Evolutionary conservation across 2,329 filamentous ascomycete species (phyloP).

Genomic region (Monosporascus sp.): DNA sequence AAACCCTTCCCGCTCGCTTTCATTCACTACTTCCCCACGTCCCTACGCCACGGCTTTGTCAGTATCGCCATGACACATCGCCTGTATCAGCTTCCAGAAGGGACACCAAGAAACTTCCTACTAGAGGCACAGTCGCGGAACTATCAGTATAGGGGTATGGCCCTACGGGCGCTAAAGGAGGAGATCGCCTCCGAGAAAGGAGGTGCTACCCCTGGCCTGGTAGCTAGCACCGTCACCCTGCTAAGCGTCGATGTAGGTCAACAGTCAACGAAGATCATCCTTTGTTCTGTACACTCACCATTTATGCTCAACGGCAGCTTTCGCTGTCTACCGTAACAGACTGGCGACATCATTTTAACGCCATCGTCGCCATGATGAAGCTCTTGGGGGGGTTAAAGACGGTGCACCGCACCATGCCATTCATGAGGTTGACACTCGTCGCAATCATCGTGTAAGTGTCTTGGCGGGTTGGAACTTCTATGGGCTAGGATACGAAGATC

Average conservation of each 20-base stretch:
- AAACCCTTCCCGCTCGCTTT: slow-evolving; percentile 6
- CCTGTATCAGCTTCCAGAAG: slow-evolving; percentile 9
- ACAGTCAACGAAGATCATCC: no score
- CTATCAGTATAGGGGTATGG: slow-evolving; percentile 21
- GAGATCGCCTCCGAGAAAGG: slow-evolving; percentile 17
- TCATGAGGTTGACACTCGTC: slow-evolving; percentile 6
- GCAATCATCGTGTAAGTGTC: slow-evolving; percentile 21
- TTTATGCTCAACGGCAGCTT: not conserved
- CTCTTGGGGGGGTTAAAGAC: slow-evolving; percentile 23
- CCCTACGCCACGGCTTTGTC: slow-evolving; percentile 14
- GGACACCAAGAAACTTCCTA: slow-evolving; percentile 1
- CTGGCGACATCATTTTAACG: slow-evolving; percentile 27
- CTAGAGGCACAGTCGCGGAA: slow-evolving; percentile 6
- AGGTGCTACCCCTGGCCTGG: slow-evolving; percentile 16
- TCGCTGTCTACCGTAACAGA: slow-evolving; percentile 4
- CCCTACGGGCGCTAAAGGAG: slow-evolving; percentile 23
- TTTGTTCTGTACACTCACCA: no score
- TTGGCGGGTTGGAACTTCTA: not conserved
- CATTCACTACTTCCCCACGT: slow-evolving; percentile 6
- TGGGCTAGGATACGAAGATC: not conserved
- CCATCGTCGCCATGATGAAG: slow-evolving; percentile 20
- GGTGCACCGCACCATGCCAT: slow-evolving; percentile 8
- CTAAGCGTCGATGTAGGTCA: slow-evolving; percentile 24
- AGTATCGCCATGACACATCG: slow-evolving; percentile 15
- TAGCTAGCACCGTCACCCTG: slow-evolving; percentile 23